These are phyloP conservation scores for Eudorina sp. DNA, from an alignment of 139 green algal genomes.

Conservation along the genomic window DNA sequence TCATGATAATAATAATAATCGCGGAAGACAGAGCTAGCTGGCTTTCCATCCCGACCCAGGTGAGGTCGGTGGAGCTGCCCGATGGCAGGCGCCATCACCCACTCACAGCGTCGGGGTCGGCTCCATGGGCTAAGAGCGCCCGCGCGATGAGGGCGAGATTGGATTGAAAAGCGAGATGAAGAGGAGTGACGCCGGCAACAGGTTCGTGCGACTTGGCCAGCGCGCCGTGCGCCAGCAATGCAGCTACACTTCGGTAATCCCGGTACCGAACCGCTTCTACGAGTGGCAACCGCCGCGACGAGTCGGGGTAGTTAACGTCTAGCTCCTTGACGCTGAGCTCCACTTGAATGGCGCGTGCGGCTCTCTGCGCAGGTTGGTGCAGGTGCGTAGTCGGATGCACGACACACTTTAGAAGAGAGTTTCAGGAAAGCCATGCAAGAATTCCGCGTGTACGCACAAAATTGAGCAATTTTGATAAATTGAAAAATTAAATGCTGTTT, in stretches of 20 bases:
- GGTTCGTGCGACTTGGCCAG: slow-evolving; percentile 35
- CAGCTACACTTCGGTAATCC: neutral
- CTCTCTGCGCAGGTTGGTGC: neutral
- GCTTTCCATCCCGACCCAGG: no score
- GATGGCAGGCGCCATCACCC: neutral
- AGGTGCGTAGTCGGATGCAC: neutral
- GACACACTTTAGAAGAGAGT: neutral
- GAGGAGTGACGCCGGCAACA: neutral
- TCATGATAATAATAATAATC: no score
- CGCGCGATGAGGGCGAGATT: slow-evolving; percentile 38
- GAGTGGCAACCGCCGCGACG: slow-evolving; percentile 28
- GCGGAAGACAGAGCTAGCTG: no score
- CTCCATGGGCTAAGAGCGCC: slow-evolving; percentile 55
- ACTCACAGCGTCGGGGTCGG: slow-evolving; percentile 43
- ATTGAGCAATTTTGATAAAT: no score
- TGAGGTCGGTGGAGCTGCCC: no score
- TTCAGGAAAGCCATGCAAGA: no score
- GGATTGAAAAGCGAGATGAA: slow-evolving; percentile 29
- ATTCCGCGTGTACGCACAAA: no score
- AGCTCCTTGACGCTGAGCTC: slow-evolving; percentile 31
- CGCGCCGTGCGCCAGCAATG: slow-evolving; percentile 26
- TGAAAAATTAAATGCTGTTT: no score
- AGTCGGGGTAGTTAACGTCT: slow-evolving; percentile 48
- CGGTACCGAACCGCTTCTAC: slow-evolving; percentile 43
- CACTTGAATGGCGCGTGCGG: neutral